A percentile compares a stretch with the other conserved stretches of the same genome.
Evolutionary conservation across 192 early-diverging fungal genomes (phyloP).

Genomic region (Glomus cerebriforme): DNA sequence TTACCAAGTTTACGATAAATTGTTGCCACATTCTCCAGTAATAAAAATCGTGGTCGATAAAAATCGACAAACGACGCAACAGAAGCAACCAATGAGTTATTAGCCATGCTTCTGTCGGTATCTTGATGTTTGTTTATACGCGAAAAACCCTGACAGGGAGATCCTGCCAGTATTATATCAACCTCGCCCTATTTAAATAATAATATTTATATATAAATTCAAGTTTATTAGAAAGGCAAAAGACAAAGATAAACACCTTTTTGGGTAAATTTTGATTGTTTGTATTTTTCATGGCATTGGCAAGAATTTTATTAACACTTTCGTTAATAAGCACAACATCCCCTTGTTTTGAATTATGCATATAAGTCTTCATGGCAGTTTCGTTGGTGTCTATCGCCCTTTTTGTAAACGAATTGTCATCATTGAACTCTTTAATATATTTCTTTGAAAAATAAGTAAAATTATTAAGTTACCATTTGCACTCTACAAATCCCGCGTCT

Average conservation of each 20-base stretch:
- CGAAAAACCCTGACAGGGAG: constrained; percentile 40
- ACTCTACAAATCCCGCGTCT: constrained; percentile 31
- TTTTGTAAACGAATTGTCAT: not conserved
- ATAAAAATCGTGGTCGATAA: constrained; percentile 32
- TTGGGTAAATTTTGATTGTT: not conserved
- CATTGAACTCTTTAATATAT: not conserved
- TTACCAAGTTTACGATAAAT: not conserved
- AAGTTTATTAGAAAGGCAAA: not conserved
- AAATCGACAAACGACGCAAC: constrained; percentile 36
- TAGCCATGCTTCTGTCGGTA: not conserved
- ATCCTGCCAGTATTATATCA: constrained; percentile 38
- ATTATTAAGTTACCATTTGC: constrained; percentile 31
- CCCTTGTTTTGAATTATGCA: constrained; percentile 11
- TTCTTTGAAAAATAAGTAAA: not conserved
- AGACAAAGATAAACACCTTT: not conserved
- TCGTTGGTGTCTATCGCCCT: constrained; percentile 38
- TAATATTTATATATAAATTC: not conserved
- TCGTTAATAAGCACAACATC: constrained; percentile 21
- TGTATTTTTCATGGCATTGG: constrained; percentile 14
- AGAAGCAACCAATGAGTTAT: constrained; percentile 34
- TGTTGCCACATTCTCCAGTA: constrained; percentile 38
- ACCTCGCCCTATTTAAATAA: constrained; percentile 33
- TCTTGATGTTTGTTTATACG: constrained; percentile 23
- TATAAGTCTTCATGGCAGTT: constrained; percentile 33
- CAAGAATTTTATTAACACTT: constrained; percentile 36